Evolutionary conservation across 2,329 filamentous ascomycete species (phyloP), one percentile per base, ranked within the genome.

Genomic region (Endothia cerciana): DNA sequence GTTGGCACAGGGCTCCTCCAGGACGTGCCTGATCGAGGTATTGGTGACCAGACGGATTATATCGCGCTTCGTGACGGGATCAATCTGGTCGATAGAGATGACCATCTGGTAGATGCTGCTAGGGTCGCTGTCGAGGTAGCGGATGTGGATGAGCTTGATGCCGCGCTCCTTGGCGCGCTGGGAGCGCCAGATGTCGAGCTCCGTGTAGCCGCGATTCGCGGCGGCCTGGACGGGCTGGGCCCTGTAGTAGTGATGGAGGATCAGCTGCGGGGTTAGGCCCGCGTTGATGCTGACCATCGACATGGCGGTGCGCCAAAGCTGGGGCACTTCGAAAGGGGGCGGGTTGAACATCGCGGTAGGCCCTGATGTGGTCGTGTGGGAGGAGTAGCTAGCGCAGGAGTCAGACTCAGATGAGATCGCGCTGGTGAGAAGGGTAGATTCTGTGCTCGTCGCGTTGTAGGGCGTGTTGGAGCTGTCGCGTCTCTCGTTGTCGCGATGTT

Each of bases 261-360:
- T 58, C 40, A 64, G 40, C 41, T 64, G 65, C 3, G 66, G 64
- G 33, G 30, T 58, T 6, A 64, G 57, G 58, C 64, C 64, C 2
- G 64, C 60, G 51, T 68, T 68, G 57, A 68, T 60, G 49, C 64
- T 66, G 33, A 68, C 61, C 41, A 65, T 64, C 43, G 65, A 43
- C 66, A 68, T 64, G 28, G 66, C 61, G 25, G 55, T 62, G 38
- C 64, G 64, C 66, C 66, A 68, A 28, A 40, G 41, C 58, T 55
- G 53, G 49, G 66, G 57, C 13, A 68, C 66, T 3, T 61, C 64
- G 51, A 68, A 68, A 0, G 64, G 64, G 0, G 64, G n/a, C 4
- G 60, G 60, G 1, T 36, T 15, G 28, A 41, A 38, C 60, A 63
- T 64, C 3, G 40, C 22, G 28, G 43, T 55, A 41, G 4, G 49